These are phyloP conservation scores for Apiospora phragmitis DNA, from an alignment of 2,329 filamentous ascomycete species.

Conservation along the genomic window DNA sequence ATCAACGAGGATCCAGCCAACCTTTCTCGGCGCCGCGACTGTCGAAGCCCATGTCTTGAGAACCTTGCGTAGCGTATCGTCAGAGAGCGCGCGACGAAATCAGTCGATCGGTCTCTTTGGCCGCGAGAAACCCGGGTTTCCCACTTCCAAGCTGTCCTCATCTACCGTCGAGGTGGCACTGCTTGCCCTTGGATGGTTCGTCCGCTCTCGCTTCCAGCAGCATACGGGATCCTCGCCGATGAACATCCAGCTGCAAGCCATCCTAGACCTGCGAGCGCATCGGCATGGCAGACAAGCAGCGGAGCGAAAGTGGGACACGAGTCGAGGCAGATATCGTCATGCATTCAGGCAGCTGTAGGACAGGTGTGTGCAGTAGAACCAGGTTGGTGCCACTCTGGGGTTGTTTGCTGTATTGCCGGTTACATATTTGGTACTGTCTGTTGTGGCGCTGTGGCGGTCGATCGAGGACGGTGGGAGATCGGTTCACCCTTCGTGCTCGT, in stretches of 20 bases:
- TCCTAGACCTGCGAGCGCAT: not conserved
- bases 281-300: not conserved
- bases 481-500: not conserved
- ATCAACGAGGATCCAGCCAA: not conserved
- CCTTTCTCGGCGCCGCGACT: not conserved
- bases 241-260: not conserved
- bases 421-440: not conserved
- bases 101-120: not conserved
- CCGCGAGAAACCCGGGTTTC: not conserved
- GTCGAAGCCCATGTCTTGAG: not conserved
- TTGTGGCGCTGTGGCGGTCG: not conserved
- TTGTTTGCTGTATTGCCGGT: not conserved
- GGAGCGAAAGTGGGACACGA: not conserved
- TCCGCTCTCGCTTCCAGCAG: not conserved
- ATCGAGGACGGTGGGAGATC: not conserved
- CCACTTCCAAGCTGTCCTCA: not conserved
- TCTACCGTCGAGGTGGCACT: not conserved
- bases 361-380: not conserved
- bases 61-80: not conserved
- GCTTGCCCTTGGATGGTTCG: not conserved
- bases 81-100: not conserved
- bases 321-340: not conserved
- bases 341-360: not conserved
- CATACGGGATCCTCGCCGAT: not conserved
- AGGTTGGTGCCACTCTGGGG: not conserved